phyloP scores from a whole-genome alignment of 2,329 filamentous ascomycete genomes.

The Kalaharituber pfeilii region DNA sequence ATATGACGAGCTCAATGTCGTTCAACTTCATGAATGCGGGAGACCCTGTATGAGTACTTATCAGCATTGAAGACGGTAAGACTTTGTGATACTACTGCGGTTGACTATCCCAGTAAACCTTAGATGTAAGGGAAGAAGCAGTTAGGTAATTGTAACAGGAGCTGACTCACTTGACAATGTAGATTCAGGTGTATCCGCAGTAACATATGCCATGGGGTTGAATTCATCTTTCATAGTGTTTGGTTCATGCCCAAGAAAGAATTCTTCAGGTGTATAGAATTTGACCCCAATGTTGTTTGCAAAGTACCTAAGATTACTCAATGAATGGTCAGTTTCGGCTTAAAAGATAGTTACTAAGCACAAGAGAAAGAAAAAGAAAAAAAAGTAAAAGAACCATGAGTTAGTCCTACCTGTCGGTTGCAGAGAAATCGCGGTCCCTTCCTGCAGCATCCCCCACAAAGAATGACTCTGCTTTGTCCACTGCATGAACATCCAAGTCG shows the following conservation, averaged over 20 bases:
- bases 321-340: conserved; percentile 1
- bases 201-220: conserved; percentile 44
- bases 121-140: neutral
- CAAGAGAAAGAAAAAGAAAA: too few relatives aligned
- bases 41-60: neutral
- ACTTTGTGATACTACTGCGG: too few relatives aligned
- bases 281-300: conserved; percentile 65
- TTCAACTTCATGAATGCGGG: conserved; percentile 38
- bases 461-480: conserved; percentile 56
- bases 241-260: conserved; percentile 53
- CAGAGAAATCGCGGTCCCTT: conserved; percentile 26
- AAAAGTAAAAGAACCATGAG: neutral
- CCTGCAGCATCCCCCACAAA: conserved; percentile 81
- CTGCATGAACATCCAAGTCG: conserved; percentile 36
- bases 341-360: too few relatives aligned
- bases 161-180: conserved; percentile 25
- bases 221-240: conserved; percentile 53
- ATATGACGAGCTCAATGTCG: conserved; percentile 57
- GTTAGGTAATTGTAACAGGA: neutral
- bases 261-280: conserved; percentile 83
- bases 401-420: conserved; percentile 17
- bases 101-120: neutral
- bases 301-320: conserved; percentile 43
- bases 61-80: too few relatives aligned
- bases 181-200: conserved; percentile 14